These are phyloP conservation scores for Gossypium trilobum DNA, from an alignment of 441 rosid genomes.

Conservation along the genomic window DNA sequence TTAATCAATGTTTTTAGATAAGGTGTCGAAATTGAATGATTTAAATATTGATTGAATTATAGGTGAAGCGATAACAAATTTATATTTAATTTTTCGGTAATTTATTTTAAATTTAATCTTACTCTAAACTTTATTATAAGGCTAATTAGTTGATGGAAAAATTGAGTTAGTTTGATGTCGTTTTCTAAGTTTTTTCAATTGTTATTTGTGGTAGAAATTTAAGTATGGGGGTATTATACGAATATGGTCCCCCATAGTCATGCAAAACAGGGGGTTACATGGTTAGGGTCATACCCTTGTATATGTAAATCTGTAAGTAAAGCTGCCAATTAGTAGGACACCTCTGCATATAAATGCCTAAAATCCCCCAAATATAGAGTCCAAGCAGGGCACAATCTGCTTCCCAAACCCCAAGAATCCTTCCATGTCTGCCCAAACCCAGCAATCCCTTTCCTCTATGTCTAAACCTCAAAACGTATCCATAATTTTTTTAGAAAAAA, in stretches of 20 bases:
- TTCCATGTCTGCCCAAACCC: slow-evolving; percentile 53
- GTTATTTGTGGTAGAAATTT: background rate
- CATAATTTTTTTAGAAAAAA: background rate
- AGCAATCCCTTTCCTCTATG: slow-evolving; percentile 29
- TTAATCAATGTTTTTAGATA: background rate
- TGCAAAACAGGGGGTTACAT: background rate
- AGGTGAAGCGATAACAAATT: too few species aligned
- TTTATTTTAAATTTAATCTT: too few species aligned
- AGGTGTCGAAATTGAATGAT: too few species aligned
- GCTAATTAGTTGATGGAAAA: background rate
- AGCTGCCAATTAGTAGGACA: background rate
- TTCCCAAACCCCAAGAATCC: slow-evolving; percentile 55
- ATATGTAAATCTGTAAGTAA: background rate
- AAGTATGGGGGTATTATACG: background rate
- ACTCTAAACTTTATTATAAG: too few species aligned
- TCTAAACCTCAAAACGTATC: background rate
- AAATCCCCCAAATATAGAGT: slow-evolving; percentile 7
- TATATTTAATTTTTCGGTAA: too few species aligned
- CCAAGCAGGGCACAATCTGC: slow-evolving; percentile 57
- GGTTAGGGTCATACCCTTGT: slow-evolving; percentile 1
- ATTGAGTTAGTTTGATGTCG: background rate
- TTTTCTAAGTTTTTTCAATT: background rate
- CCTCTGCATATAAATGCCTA: background rate
- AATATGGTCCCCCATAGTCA: background rate
- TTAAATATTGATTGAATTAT: too few species aligned